Conservation (phyloP, 1,284 basidiomycete species). For the Exsudoporus floridanus region DNA sequence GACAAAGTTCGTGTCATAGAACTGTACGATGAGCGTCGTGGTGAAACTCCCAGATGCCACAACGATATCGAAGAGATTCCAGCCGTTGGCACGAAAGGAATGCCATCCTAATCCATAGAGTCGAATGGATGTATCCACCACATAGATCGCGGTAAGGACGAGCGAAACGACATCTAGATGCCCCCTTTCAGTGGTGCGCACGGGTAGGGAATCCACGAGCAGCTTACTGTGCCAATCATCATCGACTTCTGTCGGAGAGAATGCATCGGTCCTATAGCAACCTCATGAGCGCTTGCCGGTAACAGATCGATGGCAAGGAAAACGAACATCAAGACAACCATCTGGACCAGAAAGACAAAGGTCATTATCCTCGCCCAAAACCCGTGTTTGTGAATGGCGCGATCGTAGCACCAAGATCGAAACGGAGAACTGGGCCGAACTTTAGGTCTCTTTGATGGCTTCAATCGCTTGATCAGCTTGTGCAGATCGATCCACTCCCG, state of each 20-base stretch:
- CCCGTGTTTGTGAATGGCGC: constrained; percentile 89
- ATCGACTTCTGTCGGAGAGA: constrained; percentile 53
- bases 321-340: constrained; percentile 80
- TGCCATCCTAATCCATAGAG: constrained; percentile 83
- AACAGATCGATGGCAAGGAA: neutral
- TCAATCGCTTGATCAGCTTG: constrained; percentile 85
- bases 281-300: neutral
- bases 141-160: constrained; percentile 70
- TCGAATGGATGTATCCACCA: constrained; percentile 77
- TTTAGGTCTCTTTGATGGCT: constrained; percentile 81
- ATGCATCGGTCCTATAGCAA: constrained; percentile 73
- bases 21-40: constrained; percentile 78
- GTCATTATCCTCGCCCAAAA: constrained; percentile 92
- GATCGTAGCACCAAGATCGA: constrained; percentile 88
- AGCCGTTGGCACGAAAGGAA: constrained; percentile 85
- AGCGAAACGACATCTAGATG: constrained; percentile 74
- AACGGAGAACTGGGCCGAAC: constrained; percentile 54
- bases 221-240: constrained; percentile 69
- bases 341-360: constrained; percentile 80
- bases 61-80: constrained; percentile 90
- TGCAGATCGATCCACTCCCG: constrained; percentile 94
- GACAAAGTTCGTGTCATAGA: constrained; percentile 50
- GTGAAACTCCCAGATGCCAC: constrained; percentile 82
- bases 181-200: constrained; percentile 7
- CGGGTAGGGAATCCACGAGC: neutral